Conservation (phyloP, 306 rosid genomes). For the Cucurbita pepo region DNA sequence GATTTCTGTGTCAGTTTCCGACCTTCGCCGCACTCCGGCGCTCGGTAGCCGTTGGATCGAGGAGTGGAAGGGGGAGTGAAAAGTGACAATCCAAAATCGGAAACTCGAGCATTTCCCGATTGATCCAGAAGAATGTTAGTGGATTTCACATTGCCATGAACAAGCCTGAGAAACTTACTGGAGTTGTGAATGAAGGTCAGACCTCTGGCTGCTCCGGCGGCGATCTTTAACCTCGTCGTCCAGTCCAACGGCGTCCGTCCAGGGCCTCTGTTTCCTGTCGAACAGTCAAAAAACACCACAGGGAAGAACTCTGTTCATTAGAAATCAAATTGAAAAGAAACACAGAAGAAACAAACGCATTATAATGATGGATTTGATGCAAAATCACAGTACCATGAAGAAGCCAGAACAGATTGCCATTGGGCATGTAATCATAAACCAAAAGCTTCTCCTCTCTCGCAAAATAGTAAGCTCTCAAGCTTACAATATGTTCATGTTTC, state of each 20-base stretch:
- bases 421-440: slow-evolving; percentile 74
- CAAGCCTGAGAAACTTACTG: slow-evolving; percentile 36
- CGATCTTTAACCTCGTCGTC: slow-evolving; percentile 72
- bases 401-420: slow-evolving; percentile 69
- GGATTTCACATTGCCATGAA: slow-evolving; percentile 80
- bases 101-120: slow-evolving; percentile 39
- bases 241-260: slow-evolving; percentile 85
- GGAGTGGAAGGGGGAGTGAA: slow-evolving; percentile 21
- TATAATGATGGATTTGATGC: neutral
- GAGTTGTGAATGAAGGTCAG: slow-evolving; percentile 61
- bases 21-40: slow-evolving; percentile 51
- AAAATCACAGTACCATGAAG: slow-evolving; percentile 51
- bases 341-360: neutral
- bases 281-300: neutral
- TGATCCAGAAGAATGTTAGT: slow-evolving; percentile 57
- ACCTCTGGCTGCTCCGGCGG: slow-evolving; percentile 70
- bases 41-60: slow-evolving; percentile 56
- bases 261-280: slow-evolving; percentile 76
- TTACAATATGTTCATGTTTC: slow-evolving; percentile 40
- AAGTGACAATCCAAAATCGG: slow-evolving; percentile 61
- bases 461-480: slow-evolving; percentile 60
- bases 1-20: slow-evolving; percentile 47
- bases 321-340: neutral
- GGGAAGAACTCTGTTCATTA: neutral
- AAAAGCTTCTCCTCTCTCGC: slow-evolving; percentile 64